Conservation (phyloP, 139 green algal genomes). For the Gonium pectorale region DNA sequence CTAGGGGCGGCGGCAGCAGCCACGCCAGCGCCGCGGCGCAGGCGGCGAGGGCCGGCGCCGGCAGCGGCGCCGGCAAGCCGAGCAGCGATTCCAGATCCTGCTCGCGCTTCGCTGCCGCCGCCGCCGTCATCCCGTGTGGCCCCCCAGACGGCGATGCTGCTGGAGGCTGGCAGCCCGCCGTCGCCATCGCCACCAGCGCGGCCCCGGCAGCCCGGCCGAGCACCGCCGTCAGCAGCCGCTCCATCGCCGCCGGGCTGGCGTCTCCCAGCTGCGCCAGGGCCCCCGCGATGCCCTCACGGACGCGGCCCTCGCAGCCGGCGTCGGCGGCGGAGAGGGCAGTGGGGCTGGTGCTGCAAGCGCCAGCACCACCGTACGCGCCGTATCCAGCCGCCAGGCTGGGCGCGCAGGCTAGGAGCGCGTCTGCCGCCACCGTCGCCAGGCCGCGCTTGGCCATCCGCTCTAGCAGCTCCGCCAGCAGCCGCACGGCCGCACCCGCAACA, state of each 20-base stretch:
- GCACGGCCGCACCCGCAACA: not conserved
- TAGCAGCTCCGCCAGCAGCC: constrained; percentile 11
- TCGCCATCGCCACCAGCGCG: no score
- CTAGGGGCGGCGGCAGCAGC: constrained; percentile 10
- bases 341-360: no score
- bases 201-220: constrained; percentile 8
- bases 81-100: not conserved
- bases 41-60: not conserved
- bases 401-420: constrained; percentile 23
- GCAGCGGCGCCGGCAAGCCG: constrained; percentile 7
- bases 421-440: constrained; percentile 1
- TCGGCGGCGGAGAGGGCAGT: no score
- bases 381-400: not conserved
- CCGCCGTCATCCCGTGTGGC: not conserved
- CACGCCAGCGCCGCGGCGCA: not conserved
- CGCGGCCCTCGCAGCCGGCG: not conserved
- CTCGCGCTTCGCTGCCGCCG: not conserved
- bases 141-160: constrained; percentile 44
- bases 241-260: not conserved
- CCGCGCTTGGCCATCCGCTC: constrained; percentile 10
- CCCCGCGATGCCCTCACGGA: not conserved
- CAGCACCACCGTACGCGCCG: not conserved
- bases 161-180: not conserved
- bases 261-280: not conserved
- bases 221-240: constrained; percentile 28